Percentiles rank a stretch among this genome's conserved stretches.
phyloP scores from a whole-genome alignment of 2,329 filamentous ascomycete genomes.

The Cladosporium sphaerospermum region DNA sequence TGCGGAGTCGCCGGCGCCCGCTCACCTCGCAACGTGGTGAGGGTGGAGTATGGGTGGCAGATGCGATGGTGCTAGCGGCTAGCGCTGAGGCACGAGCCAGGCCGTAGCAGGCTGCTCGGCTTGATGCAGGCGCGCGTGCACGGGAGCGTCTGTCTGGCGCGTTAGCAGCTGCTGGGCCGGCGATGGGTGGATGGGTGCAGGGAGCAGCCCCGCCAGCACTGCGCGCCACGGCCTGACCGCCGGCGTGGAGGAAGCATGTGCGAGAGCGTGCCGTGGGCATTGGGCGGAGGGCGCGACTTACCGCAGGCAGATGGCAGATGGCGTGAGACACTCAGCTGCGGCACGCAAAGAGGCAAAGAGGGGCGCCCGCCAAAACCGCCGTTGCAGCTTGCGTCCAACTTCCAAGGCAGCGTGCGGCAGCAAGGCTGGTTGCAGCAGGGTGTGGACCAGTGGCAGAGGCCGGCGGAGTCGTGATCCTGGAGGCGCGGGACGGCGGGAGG shows the following conservation, averaged over 20 bases:
- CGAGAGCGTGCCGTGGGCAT: conserved; percentile 2
- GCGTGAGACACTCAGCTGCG: conserved; percentile 1
- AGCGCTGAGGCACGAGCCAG: conserved; percentile 5
- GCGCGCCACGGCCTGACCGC: neutral
- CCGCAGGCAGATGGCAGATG: neutral
- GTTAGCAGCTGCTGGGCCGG: no score
- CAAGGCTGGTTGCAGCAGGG: no score
- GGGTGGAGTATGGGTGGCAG: conserved; percentile 8
- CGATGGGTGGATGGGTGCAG: no score
- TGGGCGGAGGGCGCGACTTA: neutral
- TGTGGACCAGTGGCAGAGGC: no score
- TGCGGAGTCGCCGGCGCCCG: conserved; percentile 1
- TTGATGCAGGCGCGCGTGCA: neutral
- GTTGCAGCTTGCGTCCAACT: neutral
- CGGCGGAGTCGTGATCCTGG: no score
- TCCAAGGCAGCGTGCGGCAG: no score
- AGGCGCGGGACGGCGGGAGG: no score
- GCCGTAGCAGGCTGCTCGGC: neutral
- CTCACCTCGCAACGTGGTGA: neutral
- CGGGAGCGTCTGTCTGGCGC: neutral
- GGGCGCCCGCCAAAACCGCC: neutral
- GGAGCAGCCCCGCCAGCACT: no score
- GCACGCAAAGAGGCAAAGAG: conserved; percentile 2
- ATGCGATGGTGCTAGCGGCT: conserved; percentile 5
- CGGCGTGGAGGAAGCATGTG: neutral